Evolutionary conservation across 257 asterid species (phyloP), one percentile per base, ranked within the genome.

Genomic region (Solanum verrucosum): DNA sequence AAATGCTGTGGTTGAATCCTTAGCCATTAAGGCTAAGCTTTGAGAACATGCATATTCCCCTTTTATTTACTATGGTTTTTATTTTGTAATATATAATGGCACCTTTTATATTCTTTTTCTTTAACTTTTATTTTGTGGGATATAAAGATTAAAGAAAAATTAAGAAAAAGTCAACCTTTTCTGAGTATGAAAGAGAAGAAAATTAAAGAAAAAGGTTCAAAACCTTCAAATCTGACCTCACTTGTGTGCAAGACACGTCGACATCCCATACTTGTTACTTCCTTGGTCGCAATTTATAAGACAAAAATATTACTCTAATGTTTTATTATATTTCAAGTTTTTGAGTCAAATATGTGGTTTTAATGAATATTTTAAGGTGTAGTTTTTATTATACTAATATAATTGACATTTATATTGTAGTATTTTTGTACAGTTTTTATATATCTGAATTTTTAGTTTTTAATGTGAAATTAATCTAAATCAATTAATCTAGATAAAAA

Each of bases 31-130:
- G 88, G 70, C 83, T 40, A 44, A 70, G 42, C 40, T 68, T 72
- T 25, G 78, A 85, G 88, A 85, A 85, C 88, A 85, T 85, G 88
- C 88, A 68, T 70, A 67, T 70, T 85, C 83, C 65, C 40, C 63
- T 85, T 40, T 71, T 71, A 68, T n/a, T 25, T 3, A 29, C 14
- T 68, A 77, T 70, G 13, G 9, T 25, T 85, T 42, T 31, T 38
- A 31, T 85, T 85, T 49, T 38, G 35, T 42, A 71, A 6, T 10
- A 27, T 34, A 7, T 7, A 33, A 35, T 56, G 65, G n/a, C 20
- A 56, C 4, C 35, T 60, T 79, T 81, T 81, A 46, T 81, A 81
- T 49, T 81, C 70, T 46, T 81, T 74, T 81, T 81, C 68, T 46
- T 46, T 81, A 81, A 81, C 85, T 81, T 81, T 29, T 29, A 44